phyloP scores from a whole-genome alignment of 345 rosid genomes.

The Fremontodendron californicum region DNA sequence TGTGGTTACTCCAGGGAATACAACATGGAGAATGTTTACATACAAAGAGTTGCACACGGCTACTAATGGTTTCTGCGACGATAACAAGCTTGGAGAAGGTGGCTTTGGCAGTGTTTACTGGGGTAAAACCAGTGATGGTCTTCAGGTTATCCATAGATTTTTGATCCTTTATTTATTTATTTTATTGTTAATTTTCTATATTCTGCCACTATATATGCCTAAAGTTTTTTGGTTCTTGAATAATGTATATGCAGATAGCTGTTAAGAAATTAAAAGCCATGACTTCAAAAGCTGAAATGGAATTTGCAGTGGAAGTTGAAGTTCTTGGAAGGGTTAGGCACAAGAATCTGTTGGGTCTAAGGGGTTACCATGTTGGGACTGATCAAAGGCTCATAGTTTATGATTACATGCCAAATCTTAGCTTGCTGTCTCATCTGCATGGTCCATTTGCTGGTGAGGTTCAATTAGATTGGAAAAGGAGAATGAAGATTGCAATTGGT shows the following conservation, averaged over 20 bases:
- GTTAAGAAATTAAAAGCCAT: constrained; percentile 66
- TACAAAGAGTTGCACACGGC: constrained; percentile 60
- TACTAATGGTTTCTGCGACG: constrained; percentile 67
- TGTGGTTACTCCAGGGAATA: constrained; percentile 22
- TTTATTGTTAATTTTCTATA: neutral
- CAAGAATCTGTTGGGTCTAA: constrained; percentile 56
- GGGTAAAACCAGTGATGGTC: constrained; percentile 64
- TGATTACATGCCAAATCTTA: constrained; percentile 73
- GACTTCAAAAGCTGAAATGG: constrained; percentile 75
- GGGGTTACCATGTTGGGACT: constrained; percentile 57
- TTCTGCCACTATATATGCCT: neutral
- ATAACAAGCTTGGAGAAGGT: constrained; percentile 56
- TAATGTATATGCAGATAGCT: constrained; percentile 41
- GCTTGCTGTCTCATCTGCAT: constrained; percentile 66
- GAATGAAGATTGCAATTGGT: constrained; percentile 55
- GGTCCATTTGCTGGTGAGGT: constrained; percentile 48
- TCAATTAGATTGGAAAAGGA: constrained; percentile 56
- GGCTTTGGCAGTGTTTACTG: constrained; percentile 71
- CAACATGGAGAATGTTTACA: constrained; percentile 65
- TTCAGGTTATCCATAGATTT: constrained; percentile 34
- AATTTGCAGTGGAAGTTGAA: constrained; percentile 71
- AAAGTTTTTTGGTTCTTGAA: neutral
- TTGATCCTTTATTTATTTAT: neutral
- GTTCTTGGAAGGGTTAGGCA: constrained; percentile 72
- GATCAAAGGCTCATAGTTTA: constrained; percentile 70